Conservation (phyloP, 768 basidiomycete genomes). For the Lepiota brunneoincarnata region DNA sequence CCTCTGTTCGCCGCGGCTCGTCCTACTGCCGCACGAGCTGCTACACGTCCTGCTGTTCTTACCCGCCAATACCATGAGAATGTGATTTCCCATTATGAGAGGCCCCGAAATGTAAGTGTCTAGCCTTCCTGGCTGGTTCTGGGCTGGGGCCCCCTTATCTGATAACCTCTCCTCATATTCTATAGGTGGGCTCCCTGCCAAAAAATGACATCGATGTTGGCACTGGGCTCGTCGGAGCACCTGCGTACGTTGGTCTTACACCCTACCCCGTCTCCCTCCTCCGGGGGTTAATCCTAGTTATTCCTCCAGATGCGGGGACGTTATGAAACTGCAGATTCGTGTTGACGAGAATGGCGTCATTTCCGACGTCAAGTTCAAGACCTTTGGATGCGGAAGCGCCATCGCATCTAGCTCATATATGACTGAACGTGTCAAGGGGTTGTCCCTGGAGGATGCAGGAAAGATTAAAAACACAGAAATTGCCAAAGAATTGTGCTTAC, state of each 20-base stretch:
- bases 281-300: slow-evolving; percentile 28
- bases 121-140: slow-evolving; percentile 29
- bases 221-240: slow-evolving; percentile 96
- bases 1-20: slow-evolving; percentile 47
- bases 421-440: slow-evolving; percentile 97
- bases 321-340: slow-evolving; percentile 99
- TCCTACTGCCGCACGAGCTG: slow-evolving; percentile 34
- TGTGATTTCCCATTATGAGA: slow-evolving; percentile 96
- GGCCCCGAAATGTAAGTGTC: slow-evolving; percentile 86
- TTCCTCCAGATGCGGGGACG: slow-evolving; percentile 80
- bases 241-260: slow-evolving; percentile 63
- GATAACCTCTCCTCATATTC: slow-evolving; percentile 39
- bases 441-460: slow-evolving; percentile 90
- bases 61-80: slow-evolving; percentile 90
- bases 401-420: slow-evolving; percentile 98
- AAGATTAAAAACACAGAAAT: slow-evolving; percentile 99
- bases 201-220: slow-evolving; percentile 92
- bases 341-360: slow-evolving; percentile 95
- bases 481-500: slow-evolving; percentile 92
- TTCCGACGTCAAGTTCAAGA: slow-evolving; percentile 99
- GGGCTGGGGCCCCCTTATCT: slow-evolving; percentile 38
- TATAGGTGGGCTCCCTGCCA: slow-evolving; percentile 91
- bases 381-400: slow-evolving; percentile 97
- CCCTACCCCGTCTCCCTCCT: slow-evolving; percentile 6
- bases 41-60: slow-evolving; percentile 43